Evolutionary conservation across 495 filamentous ascomycete genomes (phyloP).

Genomic region (Patellaria atrata): DNA sequence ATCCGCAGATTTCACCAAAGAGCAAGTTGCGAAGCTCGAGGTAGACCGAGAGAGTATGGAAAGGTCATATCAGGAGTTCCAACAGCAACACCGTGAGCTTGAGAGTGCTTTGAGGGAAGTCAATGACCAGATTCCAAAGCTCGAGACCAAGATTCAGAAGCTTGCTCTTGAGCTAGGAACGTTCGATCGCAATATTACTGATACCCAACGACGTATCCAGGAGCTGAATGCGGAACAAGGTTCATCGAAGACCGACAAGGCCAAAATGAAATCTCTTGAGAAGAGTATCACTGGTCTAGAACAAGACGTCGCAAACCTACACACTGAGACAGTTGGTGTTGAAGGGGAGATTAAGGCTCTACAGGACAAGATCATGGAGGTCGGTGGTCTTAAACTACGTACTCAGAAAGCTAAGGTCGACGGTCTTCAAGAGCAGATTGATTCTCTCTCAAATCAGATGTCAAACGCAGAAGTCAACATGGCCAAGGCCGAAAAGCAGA

Average conservation of each 20-base stretch:
- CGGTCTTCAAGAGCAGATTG: conserved; percentile 71
- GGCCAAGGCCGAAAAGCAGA: conserved; percentile 85
- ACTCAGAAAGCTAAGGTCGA: conserved; percentile 91
- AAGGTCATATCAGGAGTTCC: conserved; percentile 61
- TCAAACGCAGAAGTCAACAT: conserved; percentile 72
- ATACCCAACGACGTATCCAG: conserved; percentile 67
- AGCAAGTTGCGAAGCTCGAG: conserved; percentile 78
- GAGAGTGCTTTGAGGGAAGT: conserved; percentile 57
- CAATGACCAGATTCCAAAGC: conserved; percentile 65
- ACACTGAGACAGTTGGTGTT: conserved; percentile 64
- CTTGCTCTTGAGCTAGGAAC: conserved; percentile 80
- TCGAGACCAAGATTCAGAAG: conserved; percentile 88
- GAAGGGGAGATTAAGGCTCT: conserved; percentile 83
- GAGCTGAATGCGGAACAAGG: conserved; percentile 71
- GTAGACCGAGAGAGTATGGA: conserved; percentile 74
- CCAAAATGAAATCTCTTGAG: conserved; percentile 49
- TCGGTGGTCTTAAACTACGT: conserved; percentile 83
- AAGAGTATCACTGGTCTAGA: conserved; percentile 62
- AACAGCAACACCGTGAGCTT: conserved; percentile 62
- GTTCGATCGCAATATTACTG: conserved; percentile 64
- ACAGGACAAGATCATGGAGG: conserved; percentile 95
- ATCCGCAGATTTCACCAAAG: conserved; percentile 65
- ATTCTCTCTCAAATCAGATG: conserved; percentile 62
- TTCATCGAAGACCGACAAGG: conserved; percentile 62
- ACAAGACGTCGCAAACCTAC: conserved; percentile 65